Conservation (phyloP, 2,329 filamentous ascomycete genomes). For the Coniochaeta sp. region DNA sequence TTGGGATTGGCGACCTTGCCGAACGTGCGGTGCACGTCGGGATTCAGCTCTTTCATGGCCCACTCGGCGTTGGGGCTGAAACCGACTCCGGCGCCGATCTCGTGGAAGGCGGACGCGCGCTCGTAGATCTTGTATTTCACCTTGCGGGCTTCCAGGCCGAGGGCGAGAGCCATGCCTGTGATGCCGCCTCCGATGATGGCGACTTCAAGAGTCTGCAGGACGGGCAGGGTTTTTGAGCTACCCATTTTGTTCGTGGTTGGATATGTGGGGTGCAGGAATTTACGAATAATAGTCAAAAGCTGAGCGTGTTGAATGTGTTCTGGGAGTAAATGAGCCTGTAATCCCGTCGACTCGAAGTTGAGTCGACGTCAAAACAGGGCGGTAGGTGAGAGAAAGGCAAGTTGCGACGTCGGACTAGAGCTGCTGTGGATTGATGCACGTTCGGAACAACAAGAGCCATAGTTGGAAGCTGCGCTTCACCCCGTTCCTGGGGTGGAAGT, state of each 20-base stretch:
- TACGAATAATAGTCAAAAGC: not conserved
- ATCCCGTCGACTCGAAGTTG: no score
- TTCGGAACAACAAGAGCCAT: not conserved
- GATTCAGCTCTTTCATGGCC: constrained; percentile 32
- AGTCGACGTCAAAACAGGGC: not conserved
- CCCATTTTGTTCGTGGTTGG: not conserved
- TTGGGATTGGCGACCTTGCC: constrained; percentile 28
- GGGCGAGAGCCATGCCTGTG: constrained; percentile 39
- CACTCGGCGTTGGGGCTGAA: constrained; percentile 43
- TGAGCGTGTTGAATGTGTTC: not conserved
- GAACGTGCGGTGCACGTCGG: constrained; percentile 27
- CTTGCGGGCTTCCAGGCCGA: constrained; percentile 34
- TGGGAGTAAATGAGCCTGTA: not conserved
- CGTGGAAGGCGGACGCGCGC: constrained; percentile 29
- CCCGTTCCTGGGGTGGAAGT: not conserved
- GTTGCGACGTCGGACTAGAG: not conserved
- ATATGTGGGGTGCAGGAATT: no score
- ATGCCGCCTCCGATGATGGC: constrained; percentile 45
- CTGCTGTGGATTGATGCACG: no score
- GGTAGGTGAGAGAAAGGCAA: not conserved
- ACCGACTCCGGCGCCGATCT: constrained; percentile 44
- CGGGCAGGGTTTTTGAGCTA: not conserved
- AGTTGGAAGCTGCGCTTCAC: not conserved
- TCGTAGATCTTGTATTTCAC: constrained; percentile 39
- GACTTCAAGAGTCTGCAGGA: constrained; percentile 17